phyloP scores from a whole-genome alignment of 192 early-diverging fungal genomes.

The Backusella liffmaniae region DNA sequence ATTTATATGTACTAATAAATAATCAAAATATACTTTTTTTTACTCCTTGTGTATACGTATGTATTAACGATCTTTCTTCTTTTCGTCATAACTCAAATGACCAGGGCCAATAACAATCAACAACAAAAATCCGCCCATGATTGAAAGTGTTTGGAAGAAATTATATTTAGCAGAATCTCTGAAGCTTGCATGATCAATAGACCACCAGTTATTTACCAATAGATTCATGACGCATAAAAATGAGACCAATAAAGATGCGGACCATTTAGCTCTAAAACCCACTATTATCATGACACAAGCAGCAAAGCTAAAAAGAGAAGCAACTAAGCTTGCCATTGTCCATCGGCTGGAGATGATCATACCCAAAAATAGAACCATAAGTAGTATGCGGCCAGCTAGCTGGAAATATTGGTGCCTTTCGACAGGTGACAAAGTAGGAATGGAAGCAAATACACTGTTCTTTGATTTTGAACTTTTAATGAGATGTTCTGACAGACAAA shows the following conservation, averaged over 20 bases:
- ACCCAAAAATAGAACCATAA: conserved; percentile 91
- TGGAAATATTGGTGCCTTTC: conserved; percentile 87
- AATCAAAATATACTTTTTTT: neutral
- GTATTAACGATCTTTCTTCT: conserved; percentile 36
- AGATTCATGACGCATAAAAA: conserved; percentile 90
- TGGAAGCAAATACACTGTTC: conserved; percentile 79
- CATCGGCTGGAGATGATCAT: conserved; percentile 85
- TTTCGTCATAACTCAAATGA: conserved; percentile 5
- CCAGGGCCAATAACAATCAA: conserved; percentile 86
- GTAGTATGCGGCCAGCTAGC: conserved; percentile 85
- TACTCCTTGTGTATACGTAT: neutral
- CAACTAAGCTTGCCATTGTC: conserved; percentile 62
- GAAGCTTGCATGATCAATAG: conserved; percentile 51
- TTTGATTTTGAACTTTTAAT: conserved; percentile 39
- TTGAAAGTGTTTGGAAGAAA: conserved; percentile 94
- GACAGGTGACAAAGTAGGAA: conserved; percentile 82
- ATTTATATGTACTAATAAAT: neutral
- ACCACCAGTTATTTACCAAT: conserved; percentile 96
- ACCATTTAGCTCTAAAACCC: conserved; percentile 97
- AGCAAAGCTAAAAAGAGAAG: conserved; percentile 70
- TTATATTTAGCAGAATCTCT: conserved; percentile 97
- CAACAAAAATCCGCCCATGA: conserved; percentile 88
- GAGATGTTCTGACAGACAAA: conserved; percentile 85
- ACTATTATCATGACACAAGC: conserved; percentile 93
- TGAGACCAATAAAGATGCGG: conserved; percentile 87